Evolutionary conservation across 495 filamentous ascomycete genomes (phyloP).

Genomic region (Cladorrhinum samala): DNA sequence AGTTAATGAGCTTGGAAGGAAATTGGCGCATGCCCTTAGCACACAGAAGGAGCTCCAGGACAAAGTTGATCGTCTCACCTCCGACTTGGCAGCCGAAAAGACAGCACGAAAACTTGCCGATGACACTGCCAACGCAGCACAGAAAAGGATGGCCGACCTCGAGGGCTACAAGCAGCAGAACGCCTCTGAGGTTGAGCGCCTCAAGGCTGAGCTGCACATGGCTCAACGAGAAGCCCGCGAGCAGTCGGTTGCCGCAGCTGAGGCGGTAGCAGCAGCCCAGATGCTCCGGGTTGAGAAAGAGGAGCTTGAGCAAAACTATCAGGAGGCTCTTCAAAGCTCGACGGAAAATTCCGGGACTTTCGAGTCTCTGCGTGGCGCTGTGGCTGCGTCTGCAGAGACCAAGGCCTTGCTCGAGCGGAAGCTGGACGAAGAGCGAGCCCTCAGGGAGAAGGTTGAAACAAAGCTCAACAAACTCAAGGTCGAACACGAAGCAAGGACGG

Average conservation of each 20-base stretch:
- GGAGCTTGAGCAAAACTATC: constrained; percentile 64
- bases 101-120: constrained; percentile 77
- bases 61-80: constrained; percentile 57
- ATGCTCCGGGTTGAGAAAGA: constrained; percentile 77
- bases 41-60: constrained; percentile 68
- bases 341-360: constrained; percentile 70
- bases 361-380: constrained; percentile 67
- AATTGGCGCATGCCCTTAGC: constrained; percentile 73
- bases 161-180: constrained; percentile 76
- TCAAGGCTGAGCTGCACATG: constrained; percentile 79
- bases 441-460: constrained; percentile 68
- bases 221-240: constrained; percentile 68
- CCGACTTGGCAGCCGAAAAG: constrained; percentile 73
- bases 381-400: constrained; percentile 71
- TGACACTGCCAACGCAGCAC: constrained; percentile 74
- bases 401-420: constrained; percentile 69
- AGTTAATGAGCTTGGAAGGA: constrained; percentile 68
- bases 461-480: constrained; percentile 73
- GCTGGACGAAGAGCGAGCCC: constrained; percentile 73
- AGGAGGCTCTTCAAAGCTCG: constrained; percentile 57
- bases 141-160: constrained; percentile 75
- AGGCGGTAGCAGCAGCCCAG: constrained; percentile 66
- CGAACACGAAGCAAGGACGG: constrained; percentile 77
- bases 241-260: constrained; percentile 65
- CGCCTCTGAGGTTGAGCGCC: constrained; percentile 71